Evolutionary conservation across 140 eudicot species (phyloP), one percentile per base, ranked within the genome.

Genomic region (Senecio squalidus): DNA sequence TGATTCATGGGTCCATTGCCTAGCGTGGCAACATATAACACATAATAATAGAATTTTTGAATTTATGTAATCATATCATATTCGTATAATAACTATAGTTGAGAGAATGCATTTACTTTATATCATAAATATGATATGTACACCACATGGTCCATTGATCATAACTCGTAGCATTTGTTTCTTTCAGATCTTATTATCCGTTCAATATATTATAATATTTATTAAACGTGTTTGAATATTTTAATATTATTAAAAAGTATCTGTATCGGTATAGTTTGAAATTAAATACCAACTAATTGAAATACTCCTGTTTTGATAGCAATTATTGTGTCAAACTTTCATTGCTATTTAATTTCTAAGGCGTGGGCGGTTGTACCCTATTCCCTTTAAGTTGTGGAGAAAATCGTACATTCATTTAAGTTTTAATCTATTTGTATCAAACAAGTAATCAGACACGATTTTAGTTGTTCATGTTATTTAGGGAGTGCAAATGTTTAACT

Each of bases 111-210:
- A 69, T 26, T 69, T 69, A 69, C 28, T 69, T 62, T 36, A n/a
- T 49, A 59, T 26, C 61, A 69, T 69, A 49, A 69, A 59, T 69
- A 52, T 49, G 74, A 69, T 53, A 27, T 49, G 62, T 39, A 69
- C 74, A 50, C 38, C 62, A 50, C 48, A 44, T 50, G 67, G 68
- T 69, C 62, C 51, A 45, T 53, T 55, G 41, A 57, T 21, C 46
- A 43, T 18, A 15, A 26, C 68, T 36, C 18, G 55, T 59, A 49
- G 44, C 60, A 50, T 1, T 48, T 59, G 47, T 59, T 26, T 3
- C 5, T 59, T 69, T 69, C 28, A 36, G 38, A 49, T 25, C 49
- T 64, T 23, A 24, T 8, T 33, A 13, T 50, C 56, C 46, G 2
- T n/a, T 46, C 47, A 30, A 28, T 28, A 44, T 27, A 26, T 17